These are phyloP conservation scores for Cladophialophora psammophila DNA, from an alignment of 2,329 filamentous ascomycete species.

Conservation along the genomic window DNA sequence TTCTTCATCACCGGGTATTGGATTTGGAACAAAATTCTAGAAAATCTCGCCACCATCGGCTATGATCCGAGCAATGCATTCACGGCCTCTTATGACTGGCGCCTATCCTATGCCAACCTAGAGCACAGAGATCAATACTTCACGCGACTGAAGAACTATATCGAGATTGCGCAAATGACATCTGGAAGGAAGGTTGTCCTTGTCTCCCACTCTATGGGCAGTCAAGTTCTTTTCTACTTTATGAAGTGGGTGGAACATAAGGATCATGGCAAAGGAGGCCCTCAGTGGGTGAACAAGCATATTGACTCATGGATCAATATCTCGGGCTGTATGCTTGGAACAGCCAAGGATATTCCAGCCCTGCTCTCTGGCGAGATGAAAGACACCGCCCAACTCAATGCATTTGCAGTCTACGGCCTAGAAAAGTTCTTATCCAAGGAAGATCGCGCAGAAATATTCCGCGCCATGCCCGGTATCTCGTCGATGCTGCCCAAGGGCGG, in stretches of 20 bases:
- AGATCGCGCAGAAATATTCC: conserved; percentile 91
- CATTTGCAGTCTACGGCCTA: conserved; percentile 94
- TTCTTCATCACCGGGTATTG: conserved; percentile 86
- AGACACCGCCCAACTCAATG: conserved; percentile 94
- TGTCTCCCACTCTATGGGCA: conserved; percentile 96
- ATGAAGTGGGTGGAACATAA: conserved; percentile 82
- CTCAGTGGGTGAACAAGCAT: conserved; percentile 87
- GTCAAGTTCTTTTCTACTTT: conserved; percentile 86
- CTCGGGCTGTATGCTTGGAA: conserved; percentile 95
- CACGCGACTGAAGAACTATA: conserved; percentile 84
- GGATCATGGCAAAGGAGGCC: conserved; percentile 79
- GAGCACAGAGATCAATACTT: conserved; percentile 95
- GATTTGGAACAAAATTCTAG: conserved; percentile 99
- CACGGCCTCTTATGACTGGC: conserved; percentile 84
- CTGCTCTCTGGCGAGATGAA: conserved; percentile 97
- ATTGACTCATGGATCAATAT: conserved; percentile 98
- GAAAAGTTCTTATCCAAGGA: conserved; percentile 93
- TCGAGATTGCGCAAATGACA: conserved; percentile 80
- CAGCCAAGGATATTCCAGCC: conserved; percentile 87
- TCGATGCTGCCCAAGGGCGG: conserved; percentile 97
- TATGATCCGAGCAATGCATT: conserved; percentile 85
- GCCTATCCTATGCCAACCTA: conserved; percentile 86
- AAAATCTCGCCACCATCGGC: conserved; percentile 93
- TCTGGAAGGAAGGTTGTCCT: conserved; percentile 81
- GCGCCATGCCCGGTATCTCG: conserved; percentile 94